Conservation (phyloP, 1,139 yeast genomes). For the Geotrichum phurueaensis region DNA sequence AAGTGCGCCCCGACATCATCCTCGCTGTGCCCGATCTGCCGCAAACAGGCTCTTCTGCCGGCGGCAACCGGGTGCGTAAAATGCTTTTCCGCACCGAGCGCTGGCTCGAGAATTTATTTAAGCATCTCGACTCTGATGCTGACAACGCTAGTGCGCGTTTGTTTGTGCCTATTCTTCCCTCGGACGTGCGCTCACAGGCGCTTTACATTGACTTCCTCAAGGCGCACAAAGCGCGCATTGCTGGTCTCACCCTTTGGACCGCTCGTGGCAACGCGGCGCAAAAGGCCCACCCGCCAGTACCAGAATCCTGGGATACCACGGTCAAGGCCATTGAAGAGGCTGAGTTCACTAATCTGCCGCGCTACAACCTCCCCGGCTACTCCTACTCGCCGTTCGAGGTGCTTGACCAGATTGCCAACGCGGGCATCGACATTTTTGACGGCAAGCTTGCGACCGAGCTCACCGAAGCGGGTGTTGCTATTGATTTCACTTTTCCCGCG, state of each 20-base stretch:
- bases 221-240: conserved; percentile 16
- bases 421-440: conserved; percentile 36
- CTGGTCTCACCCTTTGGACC: conserved; percentile 28
- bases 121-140: not conserved
- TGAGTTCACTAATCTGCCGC: conserved; percentile 19
- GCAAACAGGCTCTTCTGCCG: conserved; percentile 30
- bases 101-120: conserved; percentile 32
- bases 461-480: conserved; percentile 38
- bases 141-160: conserved; percentile 5
- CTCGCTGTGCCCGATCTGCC: conserved; percentile 35
- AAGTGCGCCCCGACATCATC: conserved; percentile 31
- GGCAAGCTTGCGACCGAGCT: conserved; percentile 32
- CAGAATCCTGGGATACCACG: conserved; percentile 18
- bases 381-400: conserved; percentile 34
- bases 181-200: conserved; percentile 23
- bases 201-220: conserved; percentile 27
- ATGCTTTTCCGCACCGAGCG: conserved; percentile 34
- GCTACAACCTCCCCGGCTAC: conserved; percentile 26
- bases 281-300: conserved; percentile 12
- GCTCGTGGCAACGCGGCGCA: conserved; percentile 14
- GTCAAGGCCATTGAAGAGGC: conserved; percentile 7
- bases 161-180: conserved; percentile 35
- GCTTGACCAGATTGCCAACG: conserved; percentile 27
- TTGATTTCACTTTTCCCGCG: conserved; percentile 32
- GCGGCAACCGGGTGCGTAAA: conserved; percentile 35